A percentile compares a stretch with the other conserved stretches of the same genome.
Evolutionary conservation across 371 early-diverging fungal genomes (phyloP).

Genomic region (Sporodiniella umbellata): DNA sequence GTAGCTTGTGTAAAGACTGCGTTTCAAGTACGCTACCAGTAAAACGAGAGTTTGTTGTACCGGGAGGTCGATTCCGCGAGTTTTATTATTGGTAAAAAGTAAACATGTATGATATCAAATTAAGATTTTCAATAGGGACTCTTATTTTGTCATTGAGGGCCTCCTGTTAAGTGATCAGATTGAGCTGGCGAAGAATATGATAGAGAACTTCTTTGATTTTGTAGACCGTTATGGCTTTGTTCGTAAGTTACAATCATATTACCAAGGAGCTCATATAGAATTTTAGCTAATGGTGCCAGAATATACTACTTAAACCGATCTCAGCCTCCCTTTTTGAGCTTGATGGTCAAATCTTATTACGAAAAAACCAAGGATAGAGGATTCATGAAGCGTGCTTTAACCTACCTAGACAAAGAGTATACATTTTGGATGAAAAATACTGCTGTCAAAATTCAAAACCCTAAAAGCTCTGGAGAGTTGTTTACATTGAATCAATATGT

Average conservation of each 20-base stretch:
- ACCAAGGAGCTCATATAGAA: background rate
- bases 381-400: constrained; percentile 50
- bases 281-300: constrained; percentile 76
- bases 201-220: constrained; percentile 69
- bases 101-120: too few relatives aligned
- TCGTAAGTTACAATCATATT: constrained; percentile 42
- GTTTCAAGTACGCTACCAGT: constrained; percentile 52
- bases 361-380: constrained; percentile 51
- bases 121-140: constrained; percentile 69
- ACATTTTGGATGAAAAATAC: constrained; percentile 64
- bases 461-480: constrained; percentile 2
- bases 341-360: constrained; percentile 67
- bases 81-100: constrained; percentile 79
- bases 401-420: constrained; percentile 67
- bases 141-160: constrained; percentile 82
- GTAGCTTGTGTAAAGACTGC: constrained; percentile 53
- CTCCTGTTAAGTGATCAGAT: constrained; percentile 63
- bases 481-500: constrained; percentile 55
- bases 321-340: constrained; percentile 83
- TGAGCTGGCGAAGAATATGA: constrained; percentile 57
- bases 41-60: constrained; percentile 74
- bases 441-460: constrained; percentile 35
- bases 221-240: constrained; percentile 77
- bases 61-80: constrained; percentile 91
- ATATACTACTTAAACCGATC: constrained; percentile 86